Evolutionary conservation across 306 rosid genomes (phyloP), one percentile per base, ranked within the genome.

Genomic region (Malus sieversii): DNA sequence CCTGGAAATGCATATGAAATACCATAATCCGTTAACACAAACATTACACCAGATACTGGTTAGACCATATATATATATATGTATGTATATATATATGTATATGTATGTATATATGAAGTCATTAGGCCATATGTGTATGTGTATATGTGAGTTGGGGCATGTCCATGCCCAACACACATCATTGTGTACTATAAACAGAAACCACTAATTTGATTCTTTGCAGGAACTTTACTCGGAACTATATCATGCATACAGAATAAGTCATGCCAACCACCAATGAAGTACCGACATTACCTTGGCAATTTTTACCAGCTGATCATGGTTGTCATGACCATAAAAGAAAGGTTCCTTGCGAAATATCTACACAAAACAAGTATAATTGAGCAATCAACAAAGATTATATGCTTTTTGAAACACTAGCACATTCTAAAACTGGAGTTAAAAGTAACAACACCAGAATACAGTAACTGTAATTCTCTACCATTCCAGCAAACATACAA

Each of bases 401-500:
- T 71, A 38, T 44, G 16, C 44, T 68, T 58, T n/a, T 65, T 42
- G 42, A 38, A 18, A 75, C 32, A 57, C 23, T 46, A 42, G 46
- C 7, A 68, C 20, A 70, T 71, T 76, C 19, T 19, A 66, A 64
- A 22, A 74, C 42, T 42, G 68, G 75, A 70, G 62, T 48, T 51
- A 38, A 1, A 65, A 29, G 25, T 66, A 44, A 69, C 48, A 22
- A 74, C n/a, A 60, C 38, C 48, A 60, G 32, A 33, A 66, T 23
- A 51, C n/a, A 79, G 70, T 46, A 32, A 75, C 77, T 42, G 71
- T 22, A 83, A 79, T 79, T 76, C 89, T 89, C 29, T 77, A 96
- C 99, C 98, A 96, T 96, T 86, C 99, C 99, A 59, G 99, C 98
- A 86, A 96, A 96, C 99, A 96, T 96, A 85, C 99, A 96, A 78